phyloP scores from a whole-genome alignment of 805 yeast genomes.

The Lachancea dasiensis region DNA sequence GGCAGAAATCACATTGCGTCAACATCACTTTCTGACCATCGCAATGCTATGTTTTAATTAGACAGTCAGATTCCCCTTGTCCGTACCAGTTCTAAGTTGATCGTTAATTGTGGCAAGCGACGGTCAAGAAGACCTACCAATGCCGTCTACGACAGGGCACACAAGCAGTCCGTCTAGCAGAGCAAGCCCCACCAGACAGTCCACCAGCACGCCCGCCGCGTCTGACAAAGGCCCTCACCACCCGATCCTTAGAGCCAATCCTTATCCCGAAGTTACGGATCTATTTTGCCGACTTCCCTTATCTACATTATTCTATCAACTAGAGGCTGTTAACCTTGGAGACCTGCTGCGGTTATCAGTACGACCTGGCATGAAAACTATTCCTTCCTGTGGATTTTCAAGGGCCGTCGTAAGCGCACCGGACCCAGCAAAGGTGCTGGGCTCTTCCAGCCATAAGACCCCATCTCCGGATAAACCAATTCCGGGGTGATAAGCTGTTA shows the following conservation, averaged over 20 bases:
- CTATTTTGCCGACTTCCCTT: constrained; percentile 41
- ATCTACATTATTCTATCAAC: constrained; percentile 40
- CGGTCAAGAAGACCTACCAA: constrained; percentile 28
- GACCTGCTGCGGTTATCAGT: constrained; percentile 42
- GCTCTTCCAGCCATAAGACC: constrained; percentile 38
- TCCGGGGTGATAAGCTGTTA: constrained; percentile 39
- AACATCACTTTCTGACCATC: constrained; percentile 41
- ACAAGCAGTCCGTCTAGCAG: constrained; percentile 24
- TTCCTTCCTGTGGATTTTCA: constrained; percentile 39
- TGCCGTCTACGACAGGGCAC: constrained; percentile 27
- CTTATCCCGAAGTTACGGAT: constrained; percentile 41
- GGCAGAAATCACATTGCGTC: constrained; percentile 43
- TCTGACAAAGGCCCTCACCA: constrained; percentile 35
- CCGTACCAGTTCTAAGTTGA: constrained; percentile 29
- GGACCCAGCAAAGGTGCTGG: constrained; percentile 35
- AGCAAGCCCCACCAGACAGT: constrained; percentile 25
- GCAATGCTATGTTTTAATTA: constrained; percentile 41
- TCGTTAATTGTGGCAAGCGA: constrained; percentile 29
- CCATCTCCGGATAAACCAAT: constrained; percentile 39
- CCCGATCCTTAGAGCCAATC: constrained; percentile 41
- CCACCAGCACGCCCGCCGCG: constrained; percentile 30
- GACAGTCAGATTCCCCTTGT: constrained; percentile 41
- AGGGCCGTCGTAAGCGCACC: constrained; percentile 39
- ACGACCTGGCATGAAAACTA: constrained; percentile 39
- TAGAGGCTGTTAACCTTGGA: constrained; percentile 43